Base-by-base conservation (phyloP, 345 rosid genomes). In the Euphorbia lathyris region DNA sequence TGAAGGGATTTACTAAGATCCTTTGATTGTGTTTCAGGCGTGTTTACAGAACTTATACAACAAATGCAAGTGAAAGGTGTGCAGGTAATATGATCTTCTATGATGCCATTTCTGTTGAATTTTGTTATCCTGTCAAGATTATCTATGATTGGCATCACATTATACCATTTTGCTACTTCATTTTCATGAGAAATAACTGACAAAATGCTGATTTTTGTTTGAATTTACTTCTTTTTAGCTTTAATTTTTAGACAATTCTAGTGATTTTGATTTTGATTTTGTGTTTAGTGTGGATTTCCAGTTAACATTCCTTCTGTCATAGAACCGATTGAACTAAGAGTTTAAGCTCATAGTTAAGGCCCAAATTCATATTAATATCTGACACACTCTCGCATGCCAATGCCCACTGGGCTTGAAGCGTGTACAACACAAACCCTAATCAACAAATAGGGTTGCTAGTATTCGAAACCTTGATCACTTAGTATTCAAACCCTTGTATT, bases 21-120 rank as follows among this genome's bases (percentile, higher is more conserved):
- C 20, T 7, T 22, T 12, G 26, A 14, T 67, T 76, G 32, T 72
- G 30, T 70, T 87, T 20, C 84, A 94, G 99, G 99, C 76, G 99
- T 95, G 19, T 95, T 95, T 83, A 95, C 99, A 0, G 99, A 95
- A 84, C 98, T 95, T 51, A 86, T 92, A 77, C 99, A 95, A 52
- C 99, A 95, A 77, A 92, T 95, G 92, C 97, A 87, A 84, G 99
- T 95, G 65, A 92, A 88, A 79, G 98, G 98, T 16, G 96, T 88
- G 65, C 97, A 94, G 91, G 98, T 94, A 85, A 68, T 27, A 60
- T 48, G 56, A 29, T n/a, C 51, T 66, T 51, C 2, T 42, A 42
- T 11, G 30, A 22, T 52, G 19, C 5, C 4, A 22, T 60, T 67
- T 22, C 32, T 11, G 1, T 36, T 48, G 63, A 29, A n/a, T 55